These are phyloP conservation scores for Lathyrus aphaca DNA, from an alignment of 306 rosid genomes.

Conservation along the genomic window DNA sequence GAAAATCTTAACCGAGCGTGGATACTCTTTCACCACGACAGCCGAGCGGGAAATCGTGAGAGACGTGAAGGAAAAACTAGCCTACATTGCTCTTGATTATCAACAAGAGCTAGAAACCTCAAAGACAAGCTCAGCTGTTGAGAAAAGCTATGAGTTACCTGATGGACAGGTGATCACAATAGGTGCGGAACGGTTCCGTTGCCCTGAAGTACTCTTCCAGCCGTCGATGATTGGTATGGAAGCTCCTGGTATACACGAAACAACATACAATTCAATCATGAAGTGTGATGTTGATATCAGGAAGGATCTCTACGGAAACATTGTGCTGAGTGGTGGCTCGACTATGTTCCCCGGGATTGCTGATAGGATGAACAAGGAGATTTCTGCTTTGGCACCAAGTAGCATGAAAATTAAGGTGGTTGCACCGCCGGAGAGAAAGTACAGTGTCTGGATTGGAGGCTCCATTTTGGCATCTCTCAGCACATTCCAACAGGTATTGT, in stretches of 20 bases:
- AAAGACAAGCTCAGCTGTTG: conserved; percentile 86
- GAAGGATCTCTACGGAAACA: conserved; percentile 94
- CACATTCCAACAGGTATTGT: conserved; percentile 97
- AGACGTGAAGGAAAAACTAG: conserved; percentile 88
- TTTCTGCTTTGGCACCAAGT: conserved; percentile 91
- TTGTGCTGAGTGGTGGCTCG: conserved; percentile 92
- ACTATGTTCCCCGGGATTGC: conserved; percentile 99
- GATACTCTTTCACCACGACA: conserved; percentile 92
- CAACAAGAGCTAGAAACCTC: conserved; percentile 91
- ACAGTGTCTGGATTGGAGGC: conserved; percentile 98
- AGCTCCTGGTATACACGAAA: conserved; percentile 91
- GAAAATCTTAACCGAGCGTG: conserved; percentile 99
- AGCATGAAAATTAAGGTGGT: conserved; percentile 97
- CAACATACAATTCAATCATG: conserved; percentile 98
- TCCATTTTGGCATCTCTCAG: conserved; percentile 97
- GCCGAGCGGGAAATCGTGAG: conserved; percentile 99
- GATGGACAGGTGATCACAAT: conserved; percentile 97
- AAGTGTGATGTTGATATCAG: conserved; percentile 96
- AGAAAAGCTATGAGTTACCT: conserved; percentile 95
- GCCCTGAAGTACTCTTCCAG: conserved; percentile 98
- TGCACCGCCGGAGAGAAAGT: conserved; percentile 96
- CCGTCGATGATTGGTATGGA: conserved; percentile 99
- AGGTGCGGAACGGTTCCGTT: conserved; percentile 89
- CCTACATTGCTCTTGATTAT: conserved; percentile 91
- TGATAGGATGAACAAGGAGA: conserved; percentile 98